Evolutionary conservation across 2,329 filamentous ascomycete species (phyloP).

Genomic region (Leptographium wingfieldii): DNA sequence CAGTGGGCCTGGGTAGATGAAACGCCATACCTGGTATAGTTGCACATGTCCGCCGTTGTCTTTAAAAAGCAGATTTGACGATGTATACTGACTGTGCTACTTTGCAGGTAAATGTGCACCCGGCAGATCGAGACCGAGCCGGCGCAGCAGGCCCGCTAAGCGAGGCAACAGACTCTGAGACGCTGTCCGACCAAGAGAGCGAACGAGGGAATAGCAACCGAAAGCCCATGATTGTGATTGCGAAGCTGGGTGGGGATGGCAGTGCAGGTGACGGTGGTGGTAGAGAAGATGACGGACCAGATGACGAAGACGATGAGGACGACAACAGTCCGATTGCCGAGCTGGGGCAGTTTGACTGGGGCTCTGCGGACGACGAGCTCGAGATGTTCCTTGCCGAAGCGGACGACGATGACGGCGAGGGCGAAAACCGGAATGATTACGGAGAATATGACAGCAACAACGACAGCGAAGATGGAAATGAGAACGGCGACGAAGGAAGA

Average conservation of each 20-base stretch:
- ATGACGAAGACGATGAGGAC: conserved; percentile 33
- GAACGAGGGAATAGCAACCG: conserved; percentile 15
- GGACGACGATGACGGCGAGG: conserved; percentile 32
- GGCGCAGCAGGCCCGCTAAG: conserved; percentile 20
- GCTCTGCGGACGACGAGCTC: conserved; percentile 56
- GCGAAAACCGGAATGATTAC: conserved; percentile 19
- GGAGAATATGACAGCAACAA: conserved; percentile 22
- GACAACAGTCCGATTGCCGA: conserved; percentile 41
- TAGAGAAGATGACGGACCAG: conserved; percentile 26
- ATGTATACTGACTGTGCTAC: neutral
- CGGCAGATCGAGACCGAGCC: conserved; percentile 41
- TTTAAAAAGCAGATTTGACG: neutral
- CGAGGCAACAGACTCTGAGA: conserved; percentile 17
- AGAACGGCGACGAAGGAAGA: conserved; percentile 18
- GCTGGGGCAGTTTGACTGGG: conserved; percentile 48
- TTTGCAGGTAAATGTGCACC: conserved; percentile 50
- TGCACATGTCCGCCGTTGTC: neutral
- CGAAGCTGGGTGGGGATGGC: neutral
- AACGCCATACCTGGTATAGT: conserved; percentile 48
- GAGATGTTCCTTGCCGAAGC: conserved; percentile 56
- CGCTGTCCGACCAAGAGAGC: conserved; percentile 17
- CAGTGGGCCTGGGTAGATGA: conserved; percentile 77
- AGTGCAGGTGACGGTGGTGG: conserved; percentile 14
- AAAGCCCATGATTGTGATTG: neutral
- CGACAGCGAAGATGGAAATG: conserved; percentile 27